A percentile compares a stretch with the other conserved stretches of the same genome.
Evolutionary conservation across 345 rosid genomes (phyloP).

Genomic region (Gynandropsis gynandra): DNA sequence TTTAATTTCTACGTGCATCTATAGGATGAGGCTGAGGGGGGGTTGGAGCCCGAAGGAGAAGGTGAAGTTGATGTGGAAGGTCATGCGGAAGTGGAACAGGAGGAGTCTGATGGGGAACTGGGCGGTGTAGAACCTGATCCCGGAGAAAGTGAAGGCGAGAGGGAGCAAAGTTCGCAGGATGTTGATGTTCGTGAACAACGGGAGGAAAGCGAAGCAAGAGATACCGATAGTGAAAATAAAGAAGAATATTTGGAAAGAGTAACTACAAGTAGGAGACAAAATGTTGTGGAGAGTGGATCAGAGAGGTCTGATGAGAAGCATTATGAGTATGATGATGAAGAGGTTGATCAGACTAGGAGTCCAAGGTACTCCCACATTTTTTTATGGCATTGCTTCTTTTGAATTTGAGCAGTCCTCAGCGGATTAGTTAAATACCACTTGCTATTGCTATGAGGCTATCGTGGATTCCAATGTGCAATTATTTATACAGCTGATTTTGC

Average conservation of each 20-base stretch:
- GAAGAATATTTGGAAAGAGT: constrained; percentile 62
- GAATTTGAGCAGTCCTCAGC: background rate
- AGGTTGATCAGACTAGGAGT: constrained; percentile 72
- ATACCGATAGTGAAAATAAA: constrained; percentile 61
- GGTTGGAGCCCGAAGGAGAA: constrained; percentile 56
- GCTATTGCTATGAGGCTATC: constrained; percentile 15
- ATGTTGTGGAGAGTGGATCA: constrained; percentile 73
- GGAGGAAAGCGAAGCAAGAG: constrained; percentile 70
- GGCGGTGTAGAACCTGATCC: constrained; percentile 66
- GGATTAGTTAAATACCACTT: constrained; percentile 5
- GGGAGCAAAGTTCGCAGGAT: constrained; percentile 76
- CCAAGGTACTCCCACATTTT: constrained; percentile 39
- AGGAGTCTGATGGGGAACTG: constrained; percentile 65
- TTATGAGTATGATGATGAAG: constrained; percentile 78
- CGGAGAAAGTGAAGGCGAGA: constrained; percentile 89
- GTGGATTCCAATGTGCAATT: constrained; percentile 9
- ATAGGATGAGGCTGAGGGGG: constrained; percentile 89
- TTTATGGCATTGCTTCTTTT: constrained; percentile 2
- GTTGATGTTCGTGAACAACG: constrained; percentile 53
- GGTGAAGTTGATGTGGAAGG: constrained; percentile 62
- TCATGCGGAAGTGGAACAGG: constrained; percentile 46
- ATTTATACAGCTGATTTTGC: constrained; percentile 17
- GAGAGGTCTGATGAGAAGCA: constrained; percentile 78
- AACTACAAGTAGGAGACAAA: constrained; percentile 49
- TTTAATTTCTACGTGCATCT: background rate